Conservation (phyloP, 148 eudicot species). For the Hydrangea macrophylla region DNA sequence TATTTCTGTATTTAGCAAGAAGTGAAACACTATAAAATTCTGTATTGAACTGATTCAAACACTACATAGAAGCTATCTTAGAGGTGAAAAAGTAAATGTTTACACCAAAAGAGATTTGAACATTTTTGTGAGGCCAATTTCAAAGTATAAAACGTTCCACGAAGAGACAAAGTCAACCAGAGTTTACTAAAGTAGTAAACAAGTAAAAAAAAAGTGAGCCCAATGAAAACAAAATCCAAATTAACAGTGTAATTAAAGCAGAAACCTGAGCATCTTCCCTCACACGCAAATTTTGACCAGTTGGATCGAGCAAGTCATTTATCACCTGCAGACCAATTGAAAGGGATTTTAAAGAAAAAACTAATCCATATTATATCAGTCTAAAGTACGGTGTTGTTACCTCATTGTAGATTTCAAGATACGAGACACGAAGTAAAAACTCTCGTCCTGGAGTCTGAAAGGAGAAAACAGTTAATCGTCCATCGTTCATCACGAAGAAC, state of each 20-base stretch:
- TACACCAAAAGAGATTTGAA: not conserved
- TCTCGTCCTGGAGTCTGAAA: conserved; percentile 94
- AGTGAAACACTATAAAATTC: not conserved
- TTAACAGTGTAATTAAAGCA: not conserved
- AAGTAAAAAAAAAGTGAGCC: too few species aligned
- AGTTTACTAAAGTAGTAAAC: not conserved
- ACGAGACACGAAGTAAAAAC: conserved; percentile 91
- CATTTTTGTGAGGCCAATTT: not conserved
- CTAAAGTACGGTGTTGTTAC: conserved; percentile 31
- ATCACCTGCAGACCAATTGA: conserved; percentile 52
- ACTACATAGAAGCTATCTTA: not conserved
- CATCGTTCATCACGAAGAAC: conserved; percentile 1
- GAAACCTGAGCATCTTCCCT: conserved; percentile 97
- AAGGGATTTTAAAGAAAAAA: conserved; percentile 5
- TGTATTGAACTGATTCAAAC: not conserved
- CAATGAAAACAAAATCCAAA: not conserved
- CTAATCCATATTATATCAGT: not conserved
- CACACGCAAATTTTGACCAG: conserved; percentile 95
- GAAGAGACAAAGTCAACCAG: not conserved
- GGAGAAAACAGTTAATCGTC: conserved; percentile 17
- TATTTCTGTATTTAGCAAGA: too few species aligned
- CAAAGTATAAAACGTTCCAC: not conserved
- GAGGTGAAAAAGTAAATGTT: not conserved
- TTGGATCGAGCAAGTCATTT: conserved; percentile 97
- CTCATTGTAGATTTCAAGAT: conserved; percentile 98